Percentiles rank a stretch among this genome's conserved stretches.
Evolutionary conservation across 164 flowering plant genomes (phyloP).

Genomic region (Stephania japonica): DNA sequence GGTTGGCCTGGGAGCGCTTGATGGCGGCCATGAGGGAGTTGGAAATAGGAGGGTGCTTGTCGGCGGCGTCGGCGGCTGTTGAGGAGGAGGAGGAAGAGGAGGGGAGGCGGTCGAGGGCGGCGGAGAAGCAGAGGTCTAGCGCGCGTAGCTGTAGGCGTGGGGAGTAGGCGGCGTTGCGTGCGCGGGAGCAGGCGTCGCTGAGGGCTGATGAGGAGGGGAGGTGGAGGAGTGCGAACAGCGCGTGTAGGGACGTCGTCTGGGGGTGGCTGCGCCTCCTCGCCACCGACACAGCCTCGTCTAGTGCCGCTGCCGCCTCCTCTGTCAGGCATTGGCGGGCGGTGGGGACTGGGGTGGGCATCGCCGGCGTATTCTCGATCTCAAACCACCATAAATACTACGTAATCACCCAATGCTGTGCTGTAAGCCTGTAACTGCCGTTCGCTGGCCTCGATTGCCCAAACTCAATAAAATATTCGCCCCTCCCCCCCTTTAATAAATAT

Average conservation of each 20-base stretch:
- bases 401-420: too few relatives aligned
- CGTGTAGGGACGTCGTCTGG: constrained; percentile 80
- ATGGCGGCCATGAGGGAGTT: constrained; percentile 93
- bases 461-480: not conserved
- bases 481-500: not conserved
- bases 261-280: constrained; percentile 68
- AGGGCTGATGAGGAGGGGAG: constrained; percentile 52
- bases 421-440: too few relatives aligned
- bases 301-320: constrained; percentile 53
- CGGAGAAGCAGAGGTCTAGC: constrained; percentile 64
- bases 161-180: constrained; percentile 39
- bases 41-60: constrained; percentile 54
- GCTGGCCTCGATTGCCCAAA: too few relatives aligned
- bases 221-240: constrained; percentile 53
- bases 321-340: constrained; percentile 74
- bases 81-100: constrained; percentile 2
- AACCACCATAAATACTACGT: too few relatives aligned
- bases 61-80: not conserved
- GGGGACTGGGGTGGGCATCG: constrained; percentile 84
- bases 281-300: constrained; percentile 68
- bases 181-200: constrained; percentile 61
- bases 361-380: too few relatives aligned
- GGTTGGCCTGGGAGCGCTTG: constrained; percentile 76
- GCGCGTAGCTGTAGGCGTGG: constrained; percentile 67
- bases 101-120: constrained; percentile 71